Percentiles rank a stretch among this genome's conserved stretches.
Conservation (phyloP, 306 rosid species). For the Cucurbita argyrosperma region DNA sequence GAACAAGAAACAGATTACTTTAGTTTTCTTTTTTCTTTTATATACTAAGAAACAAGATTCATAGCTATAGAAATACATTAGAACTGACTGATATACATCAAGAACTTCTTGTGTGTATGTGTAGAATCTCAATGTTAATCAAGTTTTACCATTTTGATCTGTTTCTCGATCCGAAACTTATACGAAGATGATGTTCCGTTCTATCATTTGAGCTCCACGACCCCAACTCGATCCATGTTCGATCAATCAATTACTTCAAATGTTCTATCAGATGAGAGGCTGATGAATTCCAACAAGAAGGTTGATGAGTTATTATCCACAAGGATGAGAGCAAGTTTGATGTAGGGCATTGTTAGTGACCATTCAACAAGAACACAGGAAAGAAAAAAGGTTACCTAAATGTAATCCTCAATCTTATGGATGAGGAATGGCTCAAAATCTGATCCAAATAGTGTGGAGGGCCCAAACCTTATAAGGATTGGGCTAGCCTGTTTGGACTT, state of each 20-base stretch:
- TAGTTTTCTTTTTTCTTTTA: neutral
- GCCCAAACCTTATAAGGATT: neutral
- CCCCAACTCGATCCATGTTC: neutral
- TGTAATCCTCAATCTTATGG: neutral
- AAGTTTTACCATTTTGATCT: neutral
- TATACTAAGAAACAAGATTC: neutral
- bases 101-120: neutral
- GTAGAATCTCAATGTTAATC: neutral
- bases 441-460: neutral
- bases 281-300: neutral
- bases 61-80: constrained; percentile 2
- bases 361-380: neutral
- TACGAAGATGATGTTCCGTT: neutral
- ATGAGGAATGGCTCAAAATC: neutral
- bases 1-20: neutral
- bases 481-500: neutral
- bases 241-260: neutral
- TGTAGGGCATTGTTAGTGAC: neutral
- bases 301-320: neutral
- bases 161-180: neutral
- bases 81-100: neutral
- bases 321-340: neutral
- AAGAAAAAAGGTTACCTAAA: neutral
- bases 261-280: neutral
- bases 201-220: neutral